Evolutionary conservation across 352 stramenopile species (phyloP).

Genomic region (Phytophthora quininea): DNA sequence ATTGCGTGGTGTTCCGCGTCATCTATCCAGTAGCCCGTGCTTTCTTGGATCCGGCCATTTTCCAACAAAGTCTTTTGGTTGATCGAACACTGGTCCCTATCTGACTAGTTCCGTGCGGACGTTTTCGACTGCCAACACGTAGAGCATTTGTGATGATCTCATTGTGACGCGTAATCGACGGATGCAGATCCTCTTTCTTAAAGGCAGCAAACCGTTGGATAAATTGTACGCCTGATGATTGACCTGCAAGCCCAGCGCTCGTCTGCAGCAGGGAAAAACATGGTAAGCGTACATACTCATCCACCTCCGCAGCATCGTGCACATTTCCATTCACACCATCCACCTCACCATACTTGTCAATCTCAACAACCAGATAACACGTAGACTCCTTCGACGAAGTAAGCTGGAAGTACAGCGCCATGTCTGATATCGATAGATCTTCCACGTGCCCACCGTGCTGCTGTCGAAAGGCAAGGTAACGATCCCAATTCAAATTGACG

Average conservation of each 20-base stretch:
- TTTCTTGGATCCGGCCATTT: slow-evolving; percentile 31
- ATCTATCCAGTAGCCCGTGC: slow-evolving; percentile 37
- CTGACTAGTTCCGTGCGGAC: slow-evolving; percentile 25
- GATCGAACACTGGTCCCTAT: slow-evolving; percentile 22
- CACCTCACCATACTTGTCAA: slow-evolving; percentile 83
- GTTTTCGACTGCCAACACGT: slow-evolving; percentile 43
- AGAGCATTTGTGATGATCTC: slow-evolving; percentile 39
- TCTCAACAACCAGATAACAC: slow-evolving; percentile 87
- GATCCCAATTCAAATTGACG: slow-evolving; percentile 85
- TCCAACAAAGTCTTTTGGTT: slow-evolving; percentile 46
- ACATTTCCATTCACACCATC: slow-evolving; percentile 58
- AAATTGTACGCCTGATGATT: slow-evolving; percentile 82
- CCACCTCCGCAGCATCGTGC: slow-evolving; percentile 55
- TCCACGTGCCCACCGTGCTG: slow-evolving; percentile 79
- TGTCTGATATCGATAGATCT: slow-evolving; percentile 84
- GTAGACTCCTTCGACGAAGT: slow-evolving; percentile 85
- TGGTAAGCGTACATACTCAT: slow-evolving; percentile 77
- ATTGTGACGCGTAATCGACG: slow-evolving; percentile 58
- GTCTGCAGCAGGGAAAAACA: slow-evolving; percentile 86
- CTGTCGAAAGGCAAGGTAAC: slow-evolving; percentile 84
- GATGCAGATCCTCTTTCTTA: slow-evolving; percentile 74
- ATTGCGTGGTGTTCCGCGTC: slow-evolving; percentile 24
- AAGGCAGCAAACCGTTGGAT: slow-evolving; percentile 85
- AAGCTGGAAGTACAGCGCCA: slow-evolving; percentile 83
- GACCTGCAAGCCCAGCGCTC: slow-evolving; percentile 54